Evolutionary conservation across 345 rosid genomes (phyloP).

Genomic region (Aurinia saxatilis): DNA sequence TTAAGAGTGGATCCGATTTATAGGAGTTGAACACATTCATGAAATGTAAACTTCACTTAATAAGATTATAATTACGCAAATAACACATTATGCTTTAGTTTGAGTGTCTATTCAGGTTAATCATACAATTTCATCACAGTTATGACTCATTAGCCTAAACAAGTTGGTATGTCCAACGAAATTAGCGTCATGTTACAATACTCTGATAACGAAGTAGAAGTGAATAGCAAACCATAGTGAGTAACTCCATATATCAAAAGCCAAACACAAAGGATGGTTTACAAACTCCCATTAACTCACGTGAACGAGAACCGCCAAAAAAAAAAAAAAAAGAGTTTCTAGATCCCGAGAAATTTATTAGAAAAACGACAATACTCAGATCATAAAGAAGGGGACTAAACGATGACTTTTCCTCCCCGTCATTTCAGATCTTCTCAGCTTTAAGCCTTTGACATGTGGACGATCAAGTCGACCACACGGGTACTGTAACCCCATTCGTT

Average conservation of each 20-base stretch:
- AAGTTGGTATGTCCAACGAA: too few species aligned
- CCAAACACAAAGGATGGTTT: background rate
- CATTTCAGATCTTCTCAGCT: background rate
- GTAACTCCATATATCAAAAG: constrained; percentile 7
- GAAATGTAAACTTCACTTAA: too few species aligned
- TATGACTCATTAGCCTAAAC: too few species aligned
- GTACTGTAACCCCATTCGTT: constrained; percentile 96
- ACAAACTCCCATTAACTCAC: constrained; percentile 12
- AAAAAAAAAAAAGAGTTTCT: background rate
- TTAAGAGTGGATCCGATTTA: too few species aligned
- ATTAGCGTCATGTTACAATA: too few species aligned
- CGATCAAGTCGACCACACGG: constrained; percentile 73
- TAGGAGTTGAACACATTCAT: too few species aligned
- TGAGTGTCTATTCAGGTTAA: too few species aligned
- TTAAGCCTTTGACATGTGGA: constrained; percentile 46
- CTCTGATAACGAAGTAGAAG: too few species aligned
- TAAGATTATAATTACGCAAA: too few species aligned
- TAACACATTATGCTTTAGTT: too few species aligned
- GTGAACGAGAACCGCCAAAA: background rate
- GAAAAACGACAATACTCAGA: background rate
- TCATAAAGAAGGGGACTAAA: background rate
- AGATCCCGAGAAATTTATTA: constrained; percentile 3
- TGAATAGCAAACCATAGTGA: background rate
- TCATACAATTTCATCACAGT: too few species aligned
- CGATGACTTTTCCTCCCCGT: background rate